Conservation (phyloP, 83 land plant species). For the Larix sibirica region DNA sequence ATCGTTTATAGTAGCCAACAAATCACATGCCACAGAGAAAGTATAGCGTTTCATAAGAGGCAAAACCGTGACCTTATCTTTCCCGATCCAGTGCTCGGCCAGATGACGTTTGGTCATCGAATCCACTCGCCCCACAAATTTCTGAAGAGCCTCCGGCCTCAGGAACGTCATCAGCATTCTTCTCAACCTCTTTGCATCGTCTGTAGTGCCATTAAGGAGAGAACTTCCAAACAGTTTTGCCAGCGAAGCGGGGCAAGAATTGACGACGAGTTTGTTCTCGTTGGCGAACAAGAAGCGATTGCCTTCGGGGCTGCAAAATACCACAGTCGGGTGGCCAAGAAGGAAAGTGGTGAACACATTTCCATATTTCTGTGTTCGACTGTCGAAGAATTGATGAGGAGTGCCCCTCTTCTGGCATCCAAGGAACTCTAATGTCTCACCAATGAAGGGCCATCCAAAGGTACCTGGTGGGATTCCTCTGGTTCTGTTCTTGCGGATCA, state of each 20-base stretch:
- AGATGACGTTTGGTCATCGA: neutral
- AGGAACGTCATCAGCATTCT: constrained; percentile 21
- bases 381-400: constrained; percentile 32
- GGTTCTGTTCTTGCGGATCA: no score
- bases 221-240: constrained; percentile 30
- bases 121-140: constrained; percentile 25
- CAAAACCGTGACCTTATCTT: no score
- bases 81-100: no score
- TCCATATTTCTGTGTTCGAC: constrained; percentile 25
- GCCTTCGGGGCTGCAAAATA: constrained; percentile 40
- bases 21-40: no score
- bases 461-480: constrained; percentile 31
- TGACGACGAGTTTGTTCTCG: constrained; percentile 46
- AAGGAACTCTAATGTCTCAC: constrained; percentile 41
- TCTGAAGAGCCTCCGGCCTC: constrained; percentile 16
- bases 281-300: constrained; percentile 43
- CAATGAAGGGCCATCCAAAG: constrained; percentile 43
- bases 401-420: constrained; percentile 20
- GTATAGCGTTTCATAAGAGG: no score
- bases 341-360: constrained; percentile 35
- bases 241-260: constrained; percentile 37
- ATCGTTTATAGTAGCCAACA: no score
- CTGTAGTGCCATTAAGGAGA: constrained; percentile 27
- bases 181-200: constrained; percentile 25
- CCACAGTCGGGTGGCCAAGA: constrained; percentile 38